Base-by-base conservation (phyloP, 2,329 filamentous ascomycete genomes). In the Cladobotryum protrusum region DNA sequence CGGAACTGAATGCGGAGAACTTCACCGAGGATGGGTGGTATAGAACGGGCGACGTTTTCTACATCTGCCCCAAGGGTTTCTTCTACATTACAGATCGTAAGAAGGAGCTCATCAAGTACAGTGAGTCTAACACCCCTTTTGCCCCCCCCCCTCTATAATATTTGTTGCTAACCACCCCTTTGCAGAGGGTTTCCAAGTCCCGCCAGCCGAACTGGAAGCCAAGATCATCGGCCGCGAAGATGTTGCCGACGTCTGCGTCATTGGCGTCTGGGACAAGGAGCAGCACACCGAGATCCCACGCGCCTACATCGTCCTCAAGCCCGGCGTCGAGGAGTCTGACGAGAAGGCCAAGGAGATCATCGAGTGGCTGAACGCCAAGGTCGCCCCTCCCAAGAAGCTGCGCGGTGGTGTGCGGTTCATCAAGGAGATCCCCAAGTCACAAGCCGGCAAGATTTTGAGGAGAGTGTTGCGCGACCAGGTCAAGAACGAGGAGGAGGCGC, bases 81-180 rank as follows among this genome's bases (percentile, higher is more conserved):
- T 88, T 95, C 61, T 96, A 84, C 72, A 92, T 96, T 63, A 95
- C 91, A 1, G 91, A 96, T 63, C 85, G 90, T 32, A 82, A 82
- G 62, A 89, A 90, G 73, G 85, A 81, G 58, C 83, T 76, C 48
- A 73, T 76, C 61, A 75, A 75, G 57, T 75, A 73, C 57, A 74
- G 76, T 79, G 62, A 61, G 75, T 57, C 4, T 1, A 34, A 19
- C 15, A 6, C 11, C 13, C 17, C 13, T 13, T 17, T 14, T 18
- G 11, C 29, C 29, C 4, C 8, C 13, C 17, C 15, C 15, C 13
- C 17, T 3, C 9, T 15, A 9, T n/a, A 5, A n/a, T 41, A 71
- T 1, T 12, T 12, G 5, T 35, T 17, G 20, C 20, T 36, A 20
- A 13, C 36, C 15, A 29, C 17, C 5, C 20, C 32, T 14, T 6